Evolutionary conservation across 2,329 filamentous ascomycete genomes (phyloP).

Genomic region (Colletotrichum paranaense): DNA sequence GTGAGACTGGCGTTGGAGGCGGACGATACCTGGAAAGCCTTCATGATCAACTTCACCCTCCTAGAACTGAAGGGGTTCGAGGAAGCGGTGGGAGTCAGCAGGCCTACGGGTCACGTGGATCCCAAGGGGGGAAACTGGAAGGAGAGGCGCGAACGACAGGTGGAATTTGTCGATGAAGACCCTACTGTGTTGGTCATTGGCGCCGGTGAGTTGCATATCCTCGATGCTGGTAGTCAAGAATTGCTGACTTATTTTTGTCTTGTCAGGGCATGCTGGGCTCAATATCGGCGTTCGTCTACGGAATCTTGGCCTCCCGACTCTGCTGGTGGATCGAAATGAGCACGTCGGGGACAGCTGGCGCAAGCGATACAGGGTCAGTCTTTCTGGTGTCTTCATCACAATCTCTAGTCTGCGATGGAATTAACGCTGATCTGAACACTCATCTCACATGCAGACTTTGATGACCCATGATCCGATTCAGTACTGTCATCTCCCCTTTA

Average conservation of each 20-base stretch:
- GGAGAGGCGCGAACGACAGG: conserved; percentile 61
- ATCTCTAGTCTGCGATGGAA: neutral
- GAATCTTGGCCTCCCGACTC: conserved; percentile 64
- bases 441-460: conserved; percentile 57
- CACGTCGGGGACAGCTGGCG: conserved; percentile 74
- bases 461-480: conserved; percentile 76
- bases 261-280: conserved; percentile 68
- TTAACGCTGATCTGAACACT: conserved; percentile 34
- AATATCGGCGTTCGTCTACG: conserved; percentile 68
- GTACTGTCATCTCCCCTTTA: conserved; percentile 71
- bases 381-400: too few relatives aligned
- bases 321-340: conserved; percentile 69
- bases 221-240: conserved; percentile 1
- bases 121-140: conserved; percentile 69
- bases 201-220: conserved; percentile 53
- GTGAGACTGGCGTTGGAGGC: conserved; percentile 32
- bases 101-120: conserved; percentile 68
- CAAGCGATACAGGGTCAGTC: conserved; percentile 58
- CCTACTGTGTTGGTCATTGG: conserved; percentile 69
- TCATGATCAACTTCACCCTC: conserved; percentile 71
- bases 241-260: neutral
- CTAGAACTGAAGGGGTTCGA: conserved; percentile 64
- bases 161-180: conserved; percentile 59
- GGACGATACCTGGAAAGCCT: conserved; percentile 65
- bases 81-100: conserved; percentile 57